Conservation (phyloP, 2,329 filamentous ascomycete genomes). For the Fusarium robinianum region DNA sequence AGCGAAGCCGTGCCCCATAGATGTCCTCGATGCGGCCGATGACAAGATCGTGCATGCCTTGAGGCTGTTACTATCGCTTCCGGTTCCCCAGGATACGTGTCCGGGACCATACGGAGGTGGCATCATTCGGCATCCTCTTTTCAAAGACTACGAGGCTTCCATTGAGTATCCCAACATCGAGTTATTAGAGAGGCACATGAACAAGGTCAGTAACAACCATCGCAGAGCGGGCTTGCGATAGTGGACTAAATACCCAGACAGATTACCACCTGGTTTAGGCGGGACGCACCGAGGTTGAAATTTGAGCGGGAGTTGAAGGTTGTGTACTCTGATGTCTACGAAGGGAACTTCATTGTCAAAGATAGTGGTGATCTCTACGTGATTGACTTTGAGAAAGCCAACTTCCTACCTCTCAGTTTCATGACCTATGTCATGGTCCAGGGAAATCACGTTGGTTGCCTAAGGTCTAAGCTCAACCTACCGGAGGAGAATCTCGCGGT, state of each 20-base stretch:
- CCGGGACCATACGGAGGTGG: slow-evolving; percentile 8
- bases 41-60: background rate
- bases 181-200: slow-evolving; percentile 6
- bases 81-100: slow-evolving; percentile 3
- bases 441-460: background rate
- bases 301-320: slow-evolving; percentile 6
- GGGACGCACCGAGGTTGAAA: background rate
- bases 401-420: slow-evolving; percentile 10
- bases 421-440: slow-evolving; percentile 14
- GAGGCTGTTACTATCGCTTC: slow-evolving; percentile 3
- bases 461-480: background rate
- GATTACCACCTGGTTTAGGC: slow-evolving; percentile 2
- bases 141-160: background rate
- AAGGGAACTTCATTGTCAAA: slow-evolving; percentile 10
- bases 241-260: background rate
- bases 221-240: background rate
- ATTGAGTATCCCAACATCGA: slow-evolving; percentile 6
- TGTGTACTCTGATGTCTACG: slow-evolving; percentile 6
- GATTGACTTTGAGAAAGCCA: slow-evolving; percentile 5
- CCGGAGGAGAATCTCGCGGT: slow-evolving; percentile 5
- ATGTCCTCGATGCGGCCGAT: background rate
- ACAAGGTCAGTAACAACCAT: background rate
- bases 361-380: slow-evolving; percentile 3
- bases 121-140: slow-evolving; percentile 3
- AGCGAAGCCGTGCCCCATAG: background rate